Evolutionary conservation across 345 rosid genomes (phyloP).

Genomic region (Eucalyptus sp.): DNA sequence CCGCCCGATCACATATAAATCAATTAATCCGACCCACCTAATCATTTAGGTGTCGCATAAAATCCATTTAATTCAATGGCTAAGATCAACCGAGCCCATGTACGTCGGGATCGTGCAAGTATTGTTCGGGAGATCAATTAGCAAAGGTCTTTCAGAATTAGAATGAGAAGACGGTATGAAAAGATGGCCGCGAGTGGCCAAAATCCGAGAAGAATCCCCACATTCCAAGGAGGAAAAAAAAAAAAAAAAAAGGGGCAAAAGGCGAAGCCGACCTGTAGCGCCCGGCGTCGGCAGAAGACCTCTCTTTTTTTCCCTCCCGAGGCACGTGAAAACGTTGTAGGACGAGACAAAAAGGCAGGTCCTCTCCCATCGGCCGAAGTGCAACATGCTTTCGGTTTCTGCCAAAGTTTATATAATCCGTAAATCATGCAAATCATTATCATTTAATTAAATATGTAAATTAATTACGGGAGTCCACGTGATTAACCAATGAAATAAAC

Average conservation of each 20-base stretch:
- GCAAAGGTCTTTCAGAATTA: not conserved
- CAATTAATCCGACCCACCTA: not conserved
- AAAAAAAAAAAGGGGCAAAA: not conserved
- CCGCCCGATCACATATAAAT: not conserved
- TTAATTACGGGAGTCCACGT: not conserved
- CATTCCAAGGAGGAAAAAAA: not conserved
- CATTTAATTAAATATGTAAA: not conserved
- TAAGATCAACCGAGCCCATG: not conserved
- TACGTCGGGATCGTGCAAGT: not conserved
- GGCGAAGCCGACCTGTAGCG: not conserved
- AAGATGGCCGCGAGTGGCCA: not conserved
- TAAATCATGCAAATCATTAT: not conserved
- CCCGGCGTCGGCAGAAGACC: not conserved
- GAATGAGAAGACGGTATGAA: fast-evolving
- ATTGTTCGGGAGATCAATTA: not conserved
- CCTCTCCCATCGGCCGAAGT: not conserved
- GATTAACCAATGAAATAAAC: not conserved
- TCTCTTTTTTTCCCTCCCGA: not conserved
- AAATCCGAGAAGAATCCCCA: not conserved
- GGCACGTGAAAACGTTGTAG: not conserved
- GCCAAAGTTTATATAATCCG: not conserved
- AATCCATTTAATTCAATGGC: not conserved
- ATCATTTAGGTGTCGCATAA: fast-evolving
- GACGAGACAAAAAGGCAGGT: not conserved
- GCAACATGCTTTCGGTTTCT: not conserved